Evolutionary conservation across 192 early-diverging fungal genomes (phyloP).

Genomic region (Backusella westeae): DNA sequence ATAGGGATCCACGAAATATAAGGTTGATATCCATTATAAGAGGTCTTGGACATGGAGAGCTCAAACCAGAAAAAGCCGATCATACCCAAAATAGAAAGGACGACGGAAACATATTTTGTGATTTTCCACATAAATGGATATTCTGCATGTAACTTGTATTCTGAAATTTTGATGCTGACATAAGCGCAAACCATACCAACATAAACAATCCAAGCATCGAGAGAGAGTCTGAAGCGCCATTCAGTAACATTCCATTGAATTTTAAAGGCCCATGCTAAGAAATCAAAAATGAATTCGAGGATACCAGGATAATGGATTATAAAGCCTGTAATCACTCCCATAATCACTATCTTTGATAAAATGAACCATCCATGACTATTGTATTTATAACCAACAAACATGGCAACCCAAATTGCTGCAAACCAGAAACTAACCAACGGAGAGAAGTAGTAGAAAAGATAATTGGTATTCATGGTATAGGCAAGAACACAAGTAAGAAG

Average conservation of each 20-base stretch:
- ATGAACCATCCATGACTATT: conserved; percentile 53
- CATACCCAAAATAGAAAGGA: conserved; percentile 39
- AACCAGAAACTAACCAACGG: conserved; percentile 75
- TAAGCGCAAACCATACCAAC: conserved; percentile 65
- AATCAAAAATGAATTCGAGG: conserved; percentile 43
- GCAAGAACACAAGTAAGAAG: conserved; percentile 61
- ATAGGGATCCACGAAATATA: conserved; percentile 63
- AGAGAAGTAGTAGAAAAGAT: conserved; percentile 78
- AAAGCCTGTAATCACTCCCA: conserved; percentile 32
- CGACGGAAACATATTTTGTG: conserved; percentile 34
- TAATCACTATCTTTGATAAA: conserved; percentile 49
- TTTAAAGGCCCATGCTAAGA: conserved; percentile 41
- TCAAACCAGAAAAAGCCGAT: conserved; percentile 57
- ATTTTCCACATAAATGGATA: conserved; percentile 41
- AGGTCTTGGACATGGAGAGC: conserved; percentile 49
- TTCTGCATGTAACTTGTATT: conserved; percentile 30
- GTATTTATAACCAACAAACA: conserved; percentile 47
- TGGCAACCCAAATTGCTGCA: conserved; percentile 63
- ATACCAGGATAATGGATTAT: conserved; percentile 42
- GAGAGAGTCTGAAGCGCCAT: conserved; percentile 68
- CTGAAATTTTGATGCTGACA: conserved; percentile 40
- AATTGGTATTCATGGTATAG: conserved; percentile 67
- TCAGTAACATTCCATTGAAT: conserved; percentile 64
- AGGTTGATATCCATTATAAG: conserved; percentile 67
- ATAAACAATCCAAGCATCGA: conserved; percentile 70